A percentile compares a stretch with the other conserved stretches of the same genome.
These are phyloP conservation scores for Candida frijolesensis DNA, from an alignment of 1,139 yeast genomes.

Conservation along the genomic window DNA sequence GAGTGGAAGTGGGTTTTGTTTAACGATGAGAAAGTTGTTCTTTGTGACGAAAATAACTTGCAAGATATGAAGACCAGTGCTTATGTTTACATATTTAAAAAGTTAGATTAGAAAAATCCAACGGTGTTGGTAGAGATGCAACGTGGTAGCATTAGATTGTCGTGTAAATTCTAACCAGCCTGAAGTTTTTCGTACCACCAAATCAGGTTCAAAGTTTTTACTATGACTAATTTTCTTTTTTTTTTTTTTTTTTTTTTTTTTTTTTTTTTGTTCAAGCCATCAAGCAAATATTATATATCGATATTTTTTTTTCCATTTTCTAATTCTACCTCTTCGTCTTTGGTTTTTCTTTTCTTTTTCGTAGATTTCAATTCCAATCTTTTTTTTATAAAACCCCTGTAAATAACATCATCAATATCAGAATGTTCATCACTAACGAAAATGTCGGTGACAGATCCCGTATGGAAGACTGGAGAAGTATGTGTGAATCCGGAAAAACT, in stretches of 20 bases:
- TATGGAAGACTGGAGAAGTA: constrained; percentile 89
- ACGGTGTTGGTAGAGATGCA: background rate
- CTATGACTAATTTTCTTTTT: background rate
- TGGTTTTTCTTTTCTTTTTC: background rate
- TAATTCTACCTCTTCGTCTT: background rate
- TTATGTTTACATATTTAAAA: constrained; percentile 57
- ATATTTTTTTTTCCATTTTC: background rate
- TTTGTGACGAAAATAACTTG: constrained; percentile 62
- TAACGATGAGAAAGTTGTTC: constrained; percentile 92
- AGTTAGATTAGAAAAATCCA: background rate
- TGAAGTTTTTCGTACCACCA: background rate
- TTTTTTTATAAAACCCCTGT: background rate
- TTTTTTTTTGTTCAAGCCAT: background rate
- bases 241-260: background rate
- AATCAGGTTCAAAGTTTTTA: background rate
- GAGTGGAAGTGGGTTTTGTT: constrained; percentile 74
- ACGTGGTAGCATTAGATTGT: background rate
- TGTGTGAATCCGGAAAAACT: constrained; percentile 20
- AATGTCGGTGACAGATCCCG: constrained; percentile 81
- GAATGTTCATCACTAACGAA: constrained; percentile 84
- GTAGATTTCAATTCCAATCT: background rate
- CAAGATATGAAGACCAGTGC: constrained; percentile 66
- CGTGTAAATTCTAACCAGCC: background rate
- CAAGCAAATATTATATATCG: background rate
- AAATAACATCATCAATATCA: background rate